Evolutionary conservation across 2,329 filamentous ascomycete genomes (phyloP).

Genomic region (Penicillium sp.): DNA sequence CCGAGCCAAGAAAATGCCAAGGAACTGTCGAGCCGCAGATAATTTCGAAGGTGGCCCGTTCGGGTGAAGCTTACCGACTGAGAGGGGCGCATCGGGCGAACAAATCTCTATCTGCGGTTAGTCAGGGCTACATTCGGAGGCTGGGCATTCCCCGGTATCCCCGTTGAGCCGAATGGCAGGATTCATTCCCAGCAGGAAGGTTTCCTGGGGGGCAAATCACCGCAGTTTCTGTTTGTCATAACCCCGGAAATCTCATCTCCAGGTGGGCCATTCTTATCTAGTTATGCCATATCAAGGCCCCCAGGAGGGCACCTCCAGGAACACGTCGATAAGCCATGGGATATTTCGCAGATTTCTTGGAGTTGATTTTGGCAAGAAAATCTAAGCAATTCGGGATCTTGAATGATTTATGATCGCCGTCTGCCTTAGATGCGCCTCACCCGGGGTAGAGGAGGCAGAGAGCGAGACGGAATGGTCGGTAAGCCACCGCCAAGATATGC

Average conservation of each 20-base stretch:
- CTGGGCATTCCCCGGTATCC: background rate
- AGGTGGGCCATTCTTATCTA: constrained; percentile 3
- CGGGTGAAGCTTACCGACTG: background rate
- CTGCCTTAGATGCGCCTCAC: background rate
- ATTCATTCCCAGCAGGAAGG: background rate
- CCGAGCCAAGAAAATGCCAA: constrained; percentile 2
- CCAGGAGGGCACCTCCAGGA: background rate
- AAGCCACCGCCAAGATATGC: constrained; percentile 1
- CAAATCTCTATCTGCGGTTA: background rate
- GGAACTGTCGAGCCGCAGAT: background rate
- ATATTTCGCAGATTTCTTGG: background rate
- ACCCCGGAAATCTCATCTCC: background rate
- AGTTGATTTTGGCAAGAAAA: background rate
- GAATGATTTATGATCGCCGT: background rate
- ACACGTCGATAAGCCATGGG: background rate
- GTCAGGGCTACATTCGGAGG: background rate
- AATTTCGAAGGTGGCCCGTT: background rate
- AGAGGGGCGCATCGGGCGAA: background rate
- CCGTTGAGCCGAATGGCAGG: background rate
- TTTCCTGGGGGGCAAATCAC: background rate
- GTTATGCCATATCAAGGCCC: background rate
- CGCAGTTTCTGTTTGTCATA: constrained; percentile 5
- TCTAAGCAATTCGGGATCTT: background rate
- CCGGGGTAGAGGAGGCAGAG: background rate
- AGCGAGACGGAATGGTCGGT: constrained; percentile 3